These are phyloP conservation scores for Yamadazyma phyllophila DNA, from an alignment of 805 yeast species.

Conservation along the genomic window DNA sequence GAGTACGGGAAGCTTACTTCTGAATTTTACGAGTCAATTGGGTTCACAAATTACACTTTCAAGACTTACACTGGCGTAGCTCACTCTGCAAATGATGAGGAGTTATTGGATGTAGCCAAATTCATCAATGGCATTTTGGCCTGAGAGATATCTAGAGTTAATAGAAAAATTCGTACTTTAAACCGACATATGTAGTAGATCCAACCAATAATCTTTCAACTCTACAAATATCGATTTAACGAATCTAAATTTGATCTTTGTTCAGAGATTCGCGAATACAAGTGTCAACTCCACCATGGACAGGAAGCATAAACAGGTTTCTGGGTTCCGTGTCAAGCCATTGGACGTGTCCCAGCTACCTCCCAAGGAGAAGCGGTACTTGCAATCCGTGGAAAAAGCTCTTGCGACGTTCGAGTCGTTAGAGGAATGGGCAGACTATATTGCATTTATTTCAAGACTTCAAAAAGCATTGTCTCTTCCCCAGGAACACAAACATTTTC, in stretches of 20 bases:
- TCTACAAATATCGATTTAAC: neutral
- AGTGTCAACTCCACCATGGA: constrained; percentile 4
- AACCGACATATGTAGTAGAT: no score
- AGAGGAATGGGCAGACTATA: constrained; percentile 98
- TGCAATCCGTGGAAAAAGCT: constrained; percentile 14
- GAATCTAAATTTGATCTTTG: neutral
- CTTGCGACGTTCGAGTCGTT: constrained; percentile 56
- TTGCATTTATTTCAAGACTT: constrained; percentile 78
- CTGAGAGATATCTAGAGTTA: neutral
- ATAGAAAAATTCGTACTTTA: no score
- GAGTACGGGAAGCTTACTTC: constrained; percentile 38
- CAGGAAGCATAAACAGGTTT: neutral
- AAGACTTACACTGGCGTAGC: constrained; percentile 59
- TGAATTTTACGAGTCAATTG: constrained; percentile 48
- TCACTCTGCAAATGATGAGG: constrained; percentile 69
- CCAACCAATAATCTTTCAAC: neutral
- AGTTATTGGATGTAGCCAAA: constrained; percentile 50
- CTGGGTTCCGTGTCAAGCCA: constrained; percentile 8
- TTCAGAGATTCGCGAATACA: neutral
- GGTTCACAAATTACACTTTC: constrained; percentile 39
- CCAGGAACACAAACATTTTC: constrained; percentile 19
- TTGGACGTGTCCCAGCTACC: constrained; percentile 9
- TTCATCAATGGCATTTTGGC: constrained; percentile 27
- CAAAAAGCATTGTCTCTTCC: constrained; percentile 58
- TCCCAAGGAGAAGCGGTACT: constrained; percentile 14